Conservation (phyloP, 2,329 filamentous ascomycete species). For the Colletotrichum noveboracense region DNA sequence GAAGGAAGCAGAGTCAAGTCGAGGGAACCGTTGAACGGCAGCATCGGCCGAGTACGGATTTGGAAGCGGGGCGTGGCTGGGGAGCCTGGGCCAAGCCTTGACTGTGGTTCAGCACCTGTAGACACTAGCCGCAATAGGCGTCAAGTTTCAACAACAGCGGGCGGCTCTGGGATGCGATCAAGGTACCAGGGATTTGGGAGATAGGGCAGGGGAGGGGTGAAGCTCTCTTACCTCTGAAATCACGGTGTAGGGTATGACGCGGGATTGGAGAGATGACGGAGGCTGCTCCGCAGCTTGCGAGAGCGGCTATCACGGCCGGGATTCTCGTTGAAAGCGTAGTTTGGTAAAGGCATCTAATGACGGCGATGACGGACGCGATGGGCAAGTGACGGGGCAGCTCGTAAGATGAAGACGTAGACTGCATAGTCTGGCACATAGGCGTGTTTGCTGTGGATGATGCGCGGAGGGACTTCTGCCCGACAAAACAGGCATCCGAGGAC, state of each 20-base stretch:
- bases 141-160: constrained; percentile 3
- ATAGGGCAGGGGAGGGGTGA: constrained; percentile 6
- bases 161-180: not conserved
- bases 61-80: constrained; percentile 12
- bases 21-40: not conserved
- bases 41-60: constrained; percentile 6
- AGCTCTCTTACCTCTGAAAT: not conserved
- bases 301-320: not conserved
- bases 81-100: not conserved
- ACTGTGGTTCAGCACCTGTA: constrained; percentile 1
- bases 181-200: not conserved
- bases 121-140: not conserved
- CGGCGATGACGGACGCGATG: not conserved
- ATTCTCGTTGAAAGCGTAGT: not conserved
- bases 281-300: not conserved
- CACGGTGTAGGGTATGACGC: constrained; percentile 1
- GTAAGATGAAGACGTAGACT: constrained; percentile 7
- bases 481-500: constrained; percentile 1
- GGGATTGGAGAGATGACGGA: not conserved
- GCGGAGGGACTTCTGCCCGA: constrained; percentile 2
- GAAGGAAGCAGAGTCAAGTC: not conserved
- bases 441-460: not conserved
- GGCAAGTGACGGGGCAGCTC: not conserved
- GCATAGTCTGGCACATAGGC: not conserved
- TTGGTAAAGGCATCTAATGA: not conserved